Conservation (phyloP, 2,329 filamentous ascomycete genomes). For the Penicillium frequentans region DNA sequence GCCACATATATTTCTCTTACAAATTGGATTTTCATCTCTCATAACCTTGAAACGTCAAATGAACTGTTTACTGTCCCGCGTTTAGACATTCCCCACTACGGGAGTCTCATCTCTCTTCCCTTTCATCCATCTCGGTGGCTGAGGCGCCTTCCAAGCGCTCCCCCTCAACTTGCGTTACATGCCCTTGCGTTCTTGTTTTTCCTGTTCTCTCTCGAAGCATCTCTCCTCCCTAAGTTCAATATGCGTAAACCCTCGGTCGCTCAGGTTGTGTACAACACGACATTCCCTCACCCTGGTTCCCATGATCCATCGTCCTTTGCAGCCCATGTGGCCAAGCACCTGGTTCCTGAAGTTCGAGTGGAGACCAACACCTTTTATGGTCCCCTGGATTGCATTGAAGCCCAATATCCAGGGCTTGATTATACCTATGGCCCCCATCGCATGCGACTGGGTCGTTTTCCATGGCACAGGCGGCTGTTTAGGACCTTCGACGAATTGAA, state of each 20-base stretch:
- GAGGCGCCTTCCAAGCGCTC: slow-evolving; percentile 6
- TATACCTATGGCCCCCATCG: slow-evolving; percentile 63
- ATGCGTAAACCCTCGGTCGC: slow-evolving; percentile 64
- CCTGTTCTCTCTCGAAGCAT: not conserved
- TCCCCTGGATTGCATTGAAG: slow-evolving; percentile 63
- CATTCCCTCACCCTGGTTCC: slow-evolving; percentile 58
- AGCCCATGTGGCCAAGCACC: slow-evolving; percentile 59
- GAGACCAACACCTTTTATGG: slow-evolving; percentile 67
- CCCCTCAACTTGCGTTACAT: not conserved
- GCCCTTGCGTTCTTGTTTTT: not conserved
- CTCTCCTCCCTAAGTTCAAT: slow-evolving; percentile 16
- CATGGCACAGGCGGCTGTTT: slow-evolving; percentile 62
- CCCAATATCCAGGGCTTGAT: slow-evolving; percentile 66
- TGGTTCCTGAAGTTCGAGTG: slow-evolving; percentile 65
- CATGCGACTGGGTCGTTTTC: slow-evolving; percentile 61
- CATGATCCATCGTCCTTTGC: slow-evolving; percentile 60
- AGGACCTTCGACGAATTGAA: slow-evolving; percentile 60
- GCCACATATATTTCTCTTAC: not conserved
- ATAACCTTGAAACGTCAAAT: not conserved
- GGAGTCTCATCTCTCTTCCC: not conserved
- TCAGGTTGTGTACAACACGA: slow-evolving; percentile 58
- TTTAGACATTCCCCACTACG: slow-evolving; percentile 2
- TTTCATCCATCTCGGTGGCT: not conserved
- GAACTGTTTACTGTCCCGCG: not conserved
- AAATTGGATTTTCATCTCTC: not conserved